phyloP scores from a whole-genome alignment of 768 basidiomycete genomes.

The Leccinum barrowsii region DNA sequence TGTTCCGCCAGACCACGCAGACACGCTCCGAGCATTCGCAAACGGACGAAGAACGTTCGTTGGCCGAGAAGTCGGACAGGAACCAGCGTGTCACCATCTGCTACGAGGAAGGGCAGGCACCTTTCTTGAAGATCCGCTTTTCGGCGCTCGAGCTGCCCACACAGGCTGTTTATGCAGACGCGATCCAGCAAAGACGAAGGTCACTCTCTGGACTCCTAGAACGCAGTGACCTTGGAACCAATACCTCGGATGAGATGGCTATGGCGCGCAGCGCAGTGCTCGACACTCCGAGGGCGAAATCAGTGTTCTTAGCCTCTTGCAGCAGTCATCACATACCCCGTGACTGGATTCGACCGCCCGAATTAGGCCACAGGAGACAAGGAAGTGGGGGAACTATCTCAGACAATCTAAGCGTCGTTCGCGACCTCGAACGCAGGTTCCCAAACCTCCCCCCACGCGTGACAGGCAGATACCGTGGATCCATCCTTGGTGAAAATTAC shows the following conservation, averaged over 20 bases:
- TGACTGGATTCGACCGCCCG: constrained; percentile 15
- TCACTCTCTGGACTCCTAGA: constrained; percentile 11
- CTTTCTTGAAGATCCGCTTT: constrained; percentile 53
- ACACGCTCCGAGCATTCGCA: constrained; percentile 23
- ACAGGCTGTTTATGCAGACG: constrained; percentile 13
- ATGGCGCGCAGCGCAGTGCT: constrained; percentile 1
- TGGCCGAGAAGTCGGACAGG: constrained; percentile 2
- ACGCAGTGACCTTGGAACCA: neutral
- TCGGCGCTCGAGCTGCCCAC: constrained; percentile 45
- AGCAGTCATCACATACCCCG: neutral
- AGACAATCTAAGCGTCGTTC: constrained; percentile 44
- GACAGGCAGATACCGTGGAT: constrained; percentile 26
- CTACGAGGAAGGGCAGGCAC: constrained; percentile 41
- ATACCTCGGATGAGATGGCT: constrained; percentile 11
- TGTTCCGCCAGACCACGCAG: constrained; percentile 53
- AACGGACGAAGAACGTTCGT: constrained; percentile 2
- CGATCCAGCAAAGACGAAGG: constrained; percentile 13
- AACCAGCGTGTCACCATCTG: constrained; percentile 49
- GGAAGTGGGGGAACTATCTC: constrained; percentile 32
- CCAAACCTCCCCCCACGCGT: constrained; percentile 44
- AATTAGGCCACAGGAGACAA: constrained; percentile 5
- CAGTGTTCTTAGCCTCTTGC: constrained; percentile 1
- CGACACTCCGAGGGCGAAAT: constrained; percentile 13
- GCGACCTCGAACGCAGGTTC: constrained; percentile 52
- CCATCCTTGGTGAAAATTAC: constrained; percentile 21